Evolutionary conservation across 805 yeast genomes (phyloP).

Genomic region (Suhomyces sp.): DNA sequence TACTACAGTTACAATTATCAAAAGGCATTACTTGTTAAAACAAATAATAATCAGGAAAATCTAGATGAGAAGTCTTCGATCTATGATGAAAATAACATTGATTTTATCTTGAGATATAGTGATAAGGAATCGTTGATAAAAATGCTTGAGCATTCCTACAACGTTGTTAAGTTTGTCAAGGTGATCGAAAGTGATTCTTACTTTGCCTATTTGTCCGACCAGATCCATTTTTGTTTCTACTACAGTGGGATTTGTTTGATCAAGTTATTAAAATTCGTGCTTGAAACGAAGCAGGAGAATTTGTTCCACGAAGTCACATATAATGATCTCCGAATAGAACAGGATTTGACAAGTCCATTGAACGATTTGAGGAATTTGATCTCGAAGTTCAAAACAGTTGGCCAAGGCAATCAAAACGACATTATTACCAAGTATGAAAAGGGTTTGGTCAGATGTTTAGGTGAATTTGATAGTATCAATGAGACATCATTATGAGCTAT

Average conservation of each 20-base stretch:
- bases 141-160: conserved; percentile 42
- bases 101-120: conserved; percentile 22
- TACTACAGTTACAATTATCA: conserved; percentile 38
- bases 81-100: conserved; percentile 22
- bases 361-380: conserved; percentile 21
- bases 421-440: conserved; percentile 29
- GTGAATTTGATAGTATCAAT: too few relatives aligned
- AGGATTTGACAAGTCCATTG: not conserved
- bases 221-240: conserved; percentile 55
- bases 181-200: conserved; percentile 50
- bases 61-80: conserved; percentile 2
- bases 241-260: conserved; percentile 41
- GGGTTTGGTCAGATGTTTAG: too few relatives aligned
- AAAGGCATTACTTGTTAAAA: conserved; percentile 8
- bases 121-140: conserved; percentile 28
- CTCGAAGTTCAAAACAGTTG: conserved; percentile 29
- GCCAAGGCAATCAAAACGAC: conserved; percentile 27
- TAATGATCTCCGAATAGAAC: not conserved
- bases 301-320: not conserved
- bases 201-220: conserved; percentile 72
- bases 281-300: conserved; percentile 6
- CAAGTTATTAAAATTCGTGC: conserved; percentile 18
- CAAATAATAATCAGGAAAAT: not conserved
- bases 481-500: too few relatives aligned
- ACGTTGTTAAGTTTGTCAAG: conserved; percentile 42